phyloP scores from a whole-genome alignment of 2,329 filamentous ascomycete species.

The Neopestalotiopsis rosae region DNA sequence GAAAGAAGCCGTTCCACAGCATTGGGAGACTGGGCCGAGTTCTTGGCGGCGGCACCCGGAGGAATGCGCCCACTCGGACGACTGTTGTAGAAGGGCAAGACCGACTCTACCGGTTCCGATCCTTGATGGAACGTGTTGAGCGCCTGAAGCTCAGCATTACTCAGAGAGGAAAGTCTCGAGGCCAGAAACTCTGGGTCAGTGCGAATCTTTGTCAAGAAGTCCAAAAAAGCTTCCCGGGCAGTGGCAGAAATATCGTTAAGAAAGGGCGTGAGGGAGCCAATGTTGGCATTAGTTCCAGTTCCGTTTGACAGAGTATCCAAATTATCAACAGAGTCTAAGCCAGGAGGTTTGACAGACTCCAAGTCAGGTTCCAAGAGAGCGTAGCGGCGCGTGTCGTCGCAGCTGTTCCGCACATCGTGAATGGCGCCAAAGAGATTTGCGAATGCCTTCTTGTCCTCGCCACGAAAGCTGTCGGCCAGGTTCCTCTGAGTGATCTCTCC shows the following conservation, averaged over 20 bases:
- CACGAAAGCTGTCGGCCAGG: conserved; percentile 78
- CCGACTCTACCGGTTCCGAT: conserved; percentile 82
- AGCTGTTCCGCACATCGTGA: conserved; percentile 79
- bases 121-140: conserved; percentile 80
- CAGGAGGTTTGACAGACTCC: conserved; percentile 61
- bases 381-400: conserved; percentile 73
- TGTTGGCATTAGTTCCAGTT: conserved; percentile 39
- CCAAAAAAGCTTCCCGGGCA: conserved; percentile 76
- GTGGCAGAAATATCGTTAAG: conserved; percentile 77
- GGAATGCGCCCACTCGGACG: conserved; percentile 52
- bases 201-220: conserved; percentile 81
- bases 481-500: conserved; percentile 77
- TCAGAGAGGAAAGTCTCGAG: conserved; percentile 77
- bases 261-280: conserved; percentile 55
- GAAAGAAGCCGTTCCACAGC: conserved; percentile 84
- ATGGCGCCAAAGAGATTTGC: conserved; percentile 76
- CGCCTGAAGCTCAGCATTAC: conserved; percentile 75
- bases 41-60: conserved; percentile 52
- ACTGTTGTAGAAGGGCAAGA: conserved; percentile 70
- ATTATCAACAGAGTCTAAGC: conserved; percentile 55
- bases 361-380: conserved; percentile 75
- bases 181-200: conserved; percentile 90
- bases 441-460: conserved; percentile 81
- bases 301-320: conserved; percentile 53
- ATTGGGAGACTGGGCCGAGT: conserved; percentile 53